Conservation (phyloP, 1,139 yeast species). For the Saccharomyces hybrid region DNA sequence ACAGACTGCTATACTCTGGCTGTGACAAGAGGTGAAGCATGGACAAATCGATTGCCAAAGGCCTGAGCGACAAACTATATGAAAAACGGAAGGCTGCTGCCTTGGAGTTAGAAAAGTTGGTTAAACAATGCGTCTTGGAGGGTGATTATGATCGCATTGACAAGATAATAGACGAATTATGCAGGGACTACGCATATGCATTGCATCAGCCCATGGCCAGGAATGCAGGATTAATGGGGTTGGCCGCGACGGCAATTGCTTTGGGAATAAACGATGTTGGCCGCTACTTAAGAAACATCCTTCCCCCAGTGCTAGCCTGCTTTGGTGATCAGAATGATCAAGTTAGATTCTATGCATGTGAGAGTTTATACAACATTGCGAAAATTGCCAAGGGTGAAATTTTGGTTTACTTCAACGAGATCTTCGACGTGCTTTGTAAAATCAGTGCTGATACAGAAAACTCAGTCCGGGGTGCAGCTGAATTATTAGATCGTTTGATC, state of each 20-base stretch:
- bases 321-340: conserved; percentile 95
- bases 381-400: conserved; percentile 96
- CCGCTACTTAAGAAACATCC: conserved; percentile 69
- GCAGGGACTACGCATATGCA: conserved; percentile 66
- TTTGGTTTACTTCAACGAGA: conserved; percentile 81
- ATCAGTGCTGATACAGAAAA: conserved; percentile 88
- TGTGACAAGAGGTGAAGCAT: conserved; percentile 12
- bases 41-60: conserved; percentile 73
- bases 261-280: conserved; percentile 66
- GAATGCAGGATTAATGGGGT: conserved; percentile 68
- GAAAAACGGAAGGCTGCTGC: conserved; percentile 96
- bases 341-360: conserved; percentile 95
- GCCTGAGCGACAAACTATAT: conserved; percentile 80
- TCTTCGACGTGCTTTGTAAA: conserved; percentile 85
- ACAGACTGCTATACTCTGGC: neutral
- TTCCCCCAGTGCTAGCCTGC: conserved; percentile 90
- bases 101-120: conserved; percentile 73
- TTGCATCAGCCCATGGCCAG: conserved; percentile 71
- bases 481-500: conserved; percentile 77
- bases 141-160: conserved; percentile 64
- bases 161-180: conserved; percentile 56
- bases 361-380: conserved; percentile 89
- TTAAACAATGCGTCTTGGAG: conserved; percentile 61
- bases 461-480: conserved; percentile 93
- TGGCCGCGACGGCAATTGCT: conserved; percentile 75